Evolutionary conservation across 1,139 yeast species (phyloP), one percentile per base, ranked within the genome.

Genomic region (Geotrichum restrictum): DNA sequence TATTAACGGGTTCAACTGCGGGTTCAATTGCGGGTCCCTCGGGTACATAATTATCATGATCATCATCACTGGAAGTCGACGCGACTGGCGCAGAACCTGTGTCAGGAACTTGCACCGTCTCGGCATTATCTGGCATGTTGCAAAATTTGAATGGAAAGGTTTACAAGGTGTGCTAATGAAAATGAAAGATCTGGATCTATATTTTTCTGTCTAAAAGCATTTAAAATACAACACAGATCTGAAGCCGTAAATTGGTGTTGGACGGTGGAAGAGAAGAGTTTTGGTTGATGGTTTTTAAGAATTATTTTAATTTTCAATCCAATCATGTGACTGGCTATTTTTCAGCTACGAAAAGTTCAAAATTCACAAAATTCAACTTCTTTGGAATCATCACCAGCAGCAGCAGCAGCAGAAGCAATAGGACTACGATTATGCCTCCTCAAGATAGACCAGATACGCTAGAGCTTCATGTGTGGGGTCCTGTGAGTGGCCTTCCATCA

Each of bases 391-490:
- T 31, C 34, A 31, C n/a, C n/a, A n/a, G n/a, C n/a, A n/a, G n/a
- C n/a, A n/a, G n/a, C n/a, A n/a, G n/a, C n/a, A n/a, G n/a, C n/a
- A n/a, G n/a, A n/a, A n/a, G n/a, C n/a, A n/a, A n/a, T n/a, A n/a
- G n/a, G 19, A 34, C 18, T 4, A 19, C 22, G 6, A 31, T 27
- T 18, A 38, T 32, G 40, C 14, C 45, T 8, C 16, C 18, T n/a
- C 27, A 31, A 16, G 40, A 36, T 2, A 53, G 54, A 43, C 68
- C 72, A 59, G 72, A 36, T 2, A 53, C 55, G 43, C 68, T 72
- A 59, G 72, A 75, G 56, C 65, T 83, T 44, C 84, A 81, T 60
- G 75, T 80, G 3, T 83, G 87, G 87, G 87, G 87, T 11, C 60
- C 69, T 3, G 51, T 49, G 21, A 63, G 62, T 46, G 61, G 57